Percentiles rank a stretch among this genome's conserved stretches.
Evolutionary conservation across 805 yeast species (phyloP).

Genomic region (Cyberlindnera euphorbiiphila): DNA sequence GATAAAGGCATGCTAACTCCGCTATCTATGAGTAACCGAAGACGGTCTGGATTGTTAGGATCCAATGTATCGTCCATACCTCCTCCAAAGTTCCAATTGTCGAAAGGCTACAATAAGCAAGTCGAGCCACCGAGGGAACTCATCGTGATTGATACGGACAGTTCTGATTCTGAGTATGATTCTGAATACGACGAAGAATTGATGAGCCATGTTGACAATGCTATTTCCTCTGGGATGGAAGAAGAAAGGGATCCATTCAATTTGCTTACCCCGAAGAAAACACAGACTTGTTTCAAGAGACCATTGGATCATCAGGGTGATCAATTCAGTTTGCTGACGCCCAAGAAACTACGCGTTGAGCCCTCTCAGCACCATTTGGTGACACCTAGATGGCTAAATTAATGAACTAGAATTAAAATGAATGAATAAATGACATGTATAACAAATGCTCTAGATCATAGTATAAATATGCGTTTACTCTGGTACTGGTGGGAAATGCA

Average conservation of each 20-base stretch:
- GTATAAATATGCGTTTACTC: slow-evolving; percentile 26
- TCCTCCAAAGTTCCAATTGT: neutral
- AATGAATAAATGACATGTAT: neutral
- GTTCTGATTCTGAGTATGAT: neutral
- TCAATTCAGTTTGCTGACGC: slow-evolving; percentile 1
- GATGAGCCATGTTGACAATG: neutral
- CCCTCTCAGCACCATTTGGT: neutral
- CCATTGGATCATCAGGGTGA: neutral
- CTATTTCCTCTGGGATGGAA: too few species aligned
- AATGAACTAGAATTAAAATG: too few species aligned
- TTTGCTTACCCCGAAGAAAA: neutral
- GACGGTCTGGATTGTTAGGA: too few species aligned
- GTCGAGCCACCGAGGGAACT: too few species aligned
- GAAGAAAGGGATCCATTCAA: slow-evolving; percentile 4
- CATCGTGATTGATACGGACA: slow-evolving; percentile 1
- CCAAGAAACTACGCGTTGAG: slow-evolving; percentile 5
- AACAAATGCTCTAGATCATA: too few species aligned
- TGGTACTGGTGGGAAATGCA: slow-evolving; percentile 37
- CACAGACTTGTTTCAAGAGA: too few species aligned
- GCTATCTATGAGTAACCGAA: slow-evolving; percentile 1
- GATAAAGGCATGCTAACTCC: slow-evolving; percentile 2
- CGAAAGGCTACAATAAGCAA: too few species aligned
- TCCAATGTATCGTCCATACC: too few species aligned
- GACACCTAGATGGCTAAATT: slow-evolving; percentile 2
- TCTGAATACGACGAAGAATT: neutral